Conservation (phyloP, 1,284 basidiomycete species). For the Leccinum pachyderme region DNA sequence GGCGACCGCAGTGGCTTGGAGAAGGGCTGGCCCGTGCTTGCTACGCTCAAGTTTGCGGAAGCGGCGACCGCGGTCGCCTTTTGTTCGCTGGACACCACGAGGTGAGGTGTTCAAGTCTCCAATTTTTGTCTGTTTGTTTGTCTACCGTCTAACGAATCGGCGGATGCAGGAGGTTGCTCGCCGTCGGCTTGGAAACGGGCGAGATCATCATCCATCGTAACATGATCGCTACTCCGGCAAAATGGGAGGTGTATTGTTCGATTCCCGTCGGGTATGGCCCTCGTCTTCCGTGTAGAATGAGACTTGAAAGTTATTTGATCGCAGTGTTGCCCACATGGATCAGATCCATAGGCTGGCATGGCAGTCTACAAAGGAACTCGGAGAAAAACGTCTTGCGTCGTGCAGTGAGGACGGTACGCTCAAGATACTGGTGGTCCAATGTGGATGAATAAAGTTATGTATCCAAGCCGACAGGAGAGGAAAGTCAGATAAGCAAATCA, state of each 20-base stretch:
- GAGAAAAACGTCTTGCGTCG: constrained; percentile 45
- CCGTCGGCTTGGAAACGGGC: constrained; percentile 72
- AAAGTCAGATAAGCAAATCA: constrained; percentile 8
- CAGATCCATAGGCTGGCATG: constrained; percentile 71
- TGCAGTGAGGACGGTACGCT: constrained; percentile 81
- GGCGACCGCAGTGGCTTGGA: neutral
- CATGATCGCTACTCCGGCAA: constrained; percentile 26
- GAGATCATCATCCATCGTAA: constrained; percentile 57
- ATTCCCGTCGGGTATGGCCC: constrained; percentile 48
- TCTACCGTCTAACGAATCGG: neutral
- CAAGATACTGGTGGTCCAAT: constrained; percentile 62
- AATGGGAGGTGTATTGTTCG: constrained; percentile 50
- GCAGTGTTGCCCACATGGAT: constrained; percentile 62
- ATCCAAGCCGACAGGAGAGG: constrained; percentile 16
- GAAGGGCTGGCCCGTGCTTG: constrained; percentile 45
- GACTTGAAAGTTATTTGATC: neutral
- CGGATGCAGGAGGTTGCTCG: constrained; percentile 51
- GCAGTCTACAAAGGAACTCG: constrained; percentile 43
- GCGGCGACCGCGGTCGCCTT: constrained; percentile 75
- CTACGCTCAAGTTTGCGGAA: constrained; percentile 58
- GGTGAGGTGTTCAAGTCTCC: constrained; percentile 35
- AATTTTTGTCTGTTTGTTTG: neutral
- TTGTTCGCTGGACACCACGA: constrained; percentile 39
- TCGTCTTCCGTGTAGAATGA: neutral
- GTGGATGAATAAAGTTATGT: constrained; percentile 39